These are phyloP conservation scores for Chlorella vulgaris DNA, from an alignment of 139 green algal species.

Conservation along the genomic window DNA sequence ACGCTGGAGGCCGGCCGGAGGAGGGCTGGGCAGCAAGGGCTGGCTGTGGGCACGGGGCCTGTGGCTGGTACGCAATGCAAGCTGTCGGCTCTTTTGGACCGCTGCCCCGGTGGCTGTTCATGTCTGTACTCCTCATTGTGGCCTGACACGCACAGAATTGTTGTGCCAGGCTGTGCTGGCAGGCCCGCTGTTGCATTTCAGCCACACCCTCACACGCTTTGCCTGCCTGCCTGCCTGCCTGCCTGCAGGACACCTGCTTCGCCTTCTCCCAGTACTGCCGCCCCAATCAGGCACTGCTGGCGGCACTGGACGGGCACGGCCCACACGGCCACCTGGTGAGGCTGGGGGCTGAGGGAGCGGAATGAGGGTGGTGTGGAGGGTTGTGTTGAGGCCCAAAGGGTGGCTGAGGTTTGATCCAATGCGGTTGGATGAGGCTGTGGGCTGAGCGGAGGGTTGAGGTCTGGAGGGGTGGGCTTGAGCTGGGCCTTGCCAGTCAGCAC, in stretches of 20 bases:
- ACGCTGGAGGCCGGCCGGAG: neutral
- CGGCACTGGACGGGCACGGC: constrained; percentile 86
- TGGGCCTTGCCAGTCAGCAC: too few relatives aligned
- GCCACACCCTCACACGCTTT: neutral
- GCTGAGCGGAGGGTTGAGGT: too few relatives aligned
- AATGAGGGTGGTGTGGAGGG: neutral
- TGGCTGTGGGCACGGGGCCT: neutral
- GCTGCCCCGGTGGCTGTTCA: too few relatives aligned
- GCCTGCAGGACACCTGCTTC: constrained; percentile 76
- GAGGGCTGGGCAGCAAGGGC: neutral
- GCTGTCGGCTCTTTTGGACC: too few relatives aligned
- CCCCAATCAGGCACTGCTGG: constrained; percentile 78
- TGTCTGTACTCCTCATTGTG: too few relatives aligned
- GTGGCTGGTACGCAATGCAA: too few relatives aligned
- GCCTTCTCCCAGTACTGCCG: constrained; percentile 72
- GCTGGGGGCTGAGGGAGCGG: neutral
- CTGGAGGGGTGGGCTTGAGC: too few relatives aligned
- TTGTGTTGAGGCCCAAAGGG: neutral
- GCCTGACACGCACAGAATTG: too few relatives aligned
- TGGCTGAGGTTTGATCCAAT: neutral
- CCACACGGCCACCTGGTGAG: constrained; percentile 78
- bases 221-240: neutral
- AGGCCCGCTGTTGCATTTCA: neutral
- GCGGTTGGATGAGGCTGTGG: too few relatives aligned
- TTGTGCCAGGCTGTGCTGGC: neutral